Evolutionary conservation across 257 asterid genomes (phyloP), one percentile per base, ranked within the genome.

Genomic region (Lithospermum erythrorhizon): DNA sequence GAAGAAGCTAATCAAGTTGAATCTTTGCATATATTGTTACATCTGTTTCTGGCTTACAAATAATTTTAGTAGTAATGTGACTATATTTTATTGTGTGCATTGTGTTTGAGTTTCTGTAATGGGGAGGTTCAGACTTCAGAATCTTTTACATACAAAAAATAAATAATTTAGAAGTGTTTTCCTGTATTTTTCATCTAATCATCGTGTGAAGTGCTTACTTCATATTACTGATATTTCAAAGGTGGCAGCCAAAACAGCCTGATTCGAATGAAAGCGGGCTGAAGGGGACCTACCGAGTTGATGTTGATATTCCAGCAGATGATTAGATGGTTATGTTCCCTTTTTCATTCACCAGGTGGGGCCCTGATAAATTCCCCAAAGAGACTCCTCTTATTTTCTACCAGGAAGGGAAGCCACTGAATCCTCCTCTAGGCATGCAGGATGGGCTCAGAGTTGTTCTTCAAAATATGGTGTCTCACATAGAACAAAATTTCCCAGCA

Each of bases 361-460:
- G 86, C 69, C 65, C 65, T 58, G 98, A 91, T 60, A 91, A 91
- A 78, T 91, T 86, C 68, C 95, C 95, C 21, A 77, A 80, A 75
- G 95, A 84, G 69, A 82, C 81, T 24, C 96, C 96, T 68, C 90
- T 91, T 53, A 86, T 77, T 65, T 91, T 91, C 80, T 91, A 79
- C 70, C 65, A 80, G 81, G 79, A 67, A n/a, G 96, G 95, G 62
- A 73, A 76, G 60, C 90, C 85, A 6, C 73, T 91, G 59, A 75
- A 73, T 64, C 95, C 95, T 62, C 81, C 95, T n/a, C 67, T 86
- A 58, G 83, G 80, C 19, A 73, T 88, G 65, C 59, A 49, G 23
- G 90, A 80, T 51, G 98, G 96, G 65, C 71, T 86, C 63, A 73
- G 80, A 73, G 77, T 80, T 53, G 96, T 84, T 67, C 74, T 91